A percentile compares a stretch with the other conserved stretches of the same genome.
These are phyloP conservation scores for Plenodomus tracheiphilus DNA, from an alignment of 2,329 filamentous ascomycete genomes.

Conservation along the genomic window DNA sequence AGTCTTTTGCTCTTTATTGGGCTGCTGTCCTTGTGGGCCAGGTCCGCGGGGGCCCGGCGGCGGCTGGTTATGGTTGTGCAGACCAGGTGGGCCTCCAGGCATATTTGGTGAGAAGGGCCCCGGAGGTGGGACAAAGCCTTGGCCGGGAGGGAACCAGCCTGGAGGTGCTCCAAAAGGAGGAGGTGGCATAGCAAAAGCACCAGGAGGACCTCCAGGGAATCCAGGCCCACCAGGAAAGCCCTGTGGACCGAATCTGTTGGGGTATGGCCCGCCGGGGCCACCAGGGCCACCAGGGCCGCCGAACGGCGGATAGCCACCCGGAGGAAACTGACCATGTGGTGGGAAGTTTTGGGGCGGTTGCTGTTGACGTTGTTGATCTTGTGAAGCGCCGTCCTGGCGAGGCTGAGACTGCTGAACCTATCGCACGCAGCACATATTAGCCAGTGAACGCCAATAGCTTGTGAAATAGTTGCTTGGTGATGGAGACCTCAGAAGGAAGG, in stretches of 20 bases:
- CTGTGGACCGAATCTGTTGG: slow-evolving; percentile 52
- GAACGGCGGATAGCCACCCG: slow-evolving; percentile 46
- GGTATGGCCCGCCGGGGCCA: slow-evolving; percentile 37
- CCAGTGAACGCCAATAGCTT: slow-evolving; percentile 8
- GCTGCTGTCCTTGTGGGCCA: slow-evolving; percentile 30
- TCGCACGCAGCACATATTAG: slow-evolving; percentile 31
- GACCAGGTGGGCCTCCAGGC: slow-evolving; percentile 60
- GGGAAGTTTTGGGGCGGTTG: slow-evolving; percentile 46
- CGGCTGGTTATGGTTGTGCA: slow-evolving; percentile 46
- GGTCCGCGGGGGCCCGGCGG: slow-evolving; percentile 44
- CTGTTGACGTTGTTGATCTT: slow-evolving; percentile 33
- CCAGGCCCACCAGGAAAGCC: slow-evolving; percentile 49
- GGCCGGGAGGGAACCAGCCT: slow-evolving; percentile 78
- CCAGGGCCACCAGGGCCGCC: slow-evolving; percentile 51
- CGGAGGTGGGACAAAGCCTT: slow-evolving; percentile 72
- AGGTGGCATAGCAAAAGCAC: slow-evolving; percentile 70
- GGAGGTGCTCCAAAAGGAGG: slow-evolving; percentile 69
- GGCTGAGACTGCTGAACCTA: slow-evolving; percentile 37
- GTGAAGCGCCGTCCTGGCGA: slow-evolving; percentile 22
- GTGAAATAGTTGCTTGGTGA: slow-evolving; percentile 14
- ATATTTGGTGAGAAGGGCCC: slow-evolving; percentile 66
- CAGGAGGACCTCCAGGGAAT: slow-evolving; percentile 52
- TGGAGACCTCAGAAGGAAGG: slow-evolving; percentile 97
- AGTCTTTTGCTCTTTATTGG: slow-evolving; percentile 33
- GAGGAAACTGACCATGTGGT: slow-evolving; percentile 48